Base-by-base conservation (phyloP, 495 filamentous ascomycete genomes). In the Aspergillus sparsus region DNA sequence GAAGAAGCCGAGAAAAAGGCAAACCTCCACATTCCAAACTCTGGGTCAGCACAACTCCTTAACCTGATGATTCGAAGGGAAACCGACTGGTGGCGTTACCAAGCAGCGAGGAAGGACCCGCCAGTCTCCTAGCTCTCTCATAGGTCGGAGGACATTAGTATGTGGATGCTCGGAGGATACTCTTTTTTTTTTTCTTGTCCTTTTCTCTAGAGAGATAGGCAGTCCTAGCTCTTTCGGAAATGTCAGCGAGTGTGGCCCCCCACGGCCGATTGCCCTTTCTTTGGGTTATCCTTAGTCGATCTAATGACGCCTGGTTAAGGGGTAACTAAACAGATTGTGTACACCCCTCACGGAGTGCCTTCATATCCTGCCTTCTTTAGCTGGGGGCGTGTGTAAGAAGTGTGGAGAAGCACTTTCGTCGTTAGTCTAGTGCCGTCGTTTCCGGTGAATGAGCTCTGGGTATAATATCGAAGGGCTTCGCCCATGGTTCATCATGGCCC, bases 381-480 rank as follows among this genome's bases (percentile, higher is more conserved):
- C 44, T 47, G 44, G n/a, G 7, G 42, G 7, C 34, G 16, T 36
- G n/a, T 47, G 53, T 44, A 56, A 7, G 16, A 16, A 8, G 35
- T 39, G 60, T 53, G 55, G 60, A 47, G 37, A 50, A 15, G 5
- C 36, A 1, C 2, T 47, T 16, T 35, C 21, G 33, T 53, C 27
- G 18, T 58, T 49, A 54, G 49, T 59, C 32, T 52, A 39, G 15
- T 42, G 50, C 50, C 50, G 55, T 44, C 36, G 33, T 63, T 58
- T 35, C 44, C 50, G 55, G 34, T 49, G 16, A 32, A 52, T 2
- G 52, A 62, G 37, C 33, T n/a, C 37, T 21, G 52, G 49, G 39
- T 62, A 62, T 52, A 58, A 58, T 58, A 52, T 58, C 49, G 42
- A 58, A 49, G 35, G 36, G 50, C 37, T 34, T 58, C 47, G 37